These are phyloP conservation scores for Termitomyces sp. DNA, from an alignment of 768 basidiomycete genomes.

Conservation along the genomic window DNA sequence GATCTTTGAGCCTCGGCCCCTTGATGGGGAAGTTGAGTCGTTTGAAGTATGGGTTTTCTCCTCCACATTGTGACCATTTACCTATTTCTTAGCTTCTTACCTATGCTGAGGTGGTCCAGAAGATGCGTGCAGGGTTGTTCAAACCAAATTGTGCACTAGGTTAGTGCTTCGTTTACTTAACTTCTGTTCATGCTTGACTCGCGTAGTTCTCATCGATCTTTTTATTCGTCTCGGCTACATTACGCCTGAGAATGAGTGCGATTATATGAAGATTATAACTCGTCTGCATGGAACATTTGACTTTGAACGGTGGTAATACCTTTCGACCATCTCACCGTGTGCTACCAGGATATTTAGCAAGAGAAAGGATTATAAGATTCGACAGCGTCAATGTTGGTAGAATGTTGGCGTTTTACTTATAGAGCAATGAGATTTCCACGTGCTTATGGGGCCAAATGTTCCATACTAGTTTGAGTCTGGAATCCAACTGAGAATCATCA, in stretches of 20 bases:
- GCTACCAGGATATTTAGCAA: not conserved
- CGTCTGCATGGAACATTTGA: constrained; percentile 70
- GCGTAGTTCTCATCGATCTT: constrained; percentile 84
- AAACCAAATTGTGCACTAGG: constrained; percentile 91
- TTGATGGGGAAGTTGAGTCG: constrained; percentile 91
- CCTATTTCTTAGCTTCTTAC: constrained; percentile 53
- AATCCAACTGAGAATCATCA: not conserved
- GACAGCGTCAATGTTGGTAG: not conserved
- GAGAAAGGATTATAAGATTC: not conserved
- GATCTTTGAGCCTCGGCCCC: constrained; percentile 60
- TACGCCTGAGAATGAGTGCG: constrained; percentile 83
- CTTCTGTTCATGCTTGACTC: not conserved
- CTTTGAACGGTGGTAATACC: constrained; percentile 47
- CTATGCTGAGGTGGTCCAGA: constrained; percentile 53
- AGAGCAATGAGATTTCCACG: not conserved
- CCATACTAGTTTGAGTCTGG: not conserved
- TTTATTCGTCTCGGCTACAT: constrained; percentile 82
- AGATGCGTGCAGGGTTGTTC: constrained; percentile 69
- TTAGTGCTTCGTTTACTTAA: constrained; percentile 25
- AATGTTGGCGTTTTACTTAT: not conserved
- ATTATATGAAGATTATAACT: constrained; percentile 72
- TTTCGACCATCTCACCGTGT: not conserved
- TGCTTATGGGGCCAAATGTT: not conserved
- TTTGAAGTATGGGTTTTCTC: constrained; percentile 57
- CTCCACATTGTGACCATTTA: not conserved